Evolutionary conservation across 768 basidiomycete genomes (phyloP).

Genomic region (Rhodotorula sphaerocarpa): DNA sequence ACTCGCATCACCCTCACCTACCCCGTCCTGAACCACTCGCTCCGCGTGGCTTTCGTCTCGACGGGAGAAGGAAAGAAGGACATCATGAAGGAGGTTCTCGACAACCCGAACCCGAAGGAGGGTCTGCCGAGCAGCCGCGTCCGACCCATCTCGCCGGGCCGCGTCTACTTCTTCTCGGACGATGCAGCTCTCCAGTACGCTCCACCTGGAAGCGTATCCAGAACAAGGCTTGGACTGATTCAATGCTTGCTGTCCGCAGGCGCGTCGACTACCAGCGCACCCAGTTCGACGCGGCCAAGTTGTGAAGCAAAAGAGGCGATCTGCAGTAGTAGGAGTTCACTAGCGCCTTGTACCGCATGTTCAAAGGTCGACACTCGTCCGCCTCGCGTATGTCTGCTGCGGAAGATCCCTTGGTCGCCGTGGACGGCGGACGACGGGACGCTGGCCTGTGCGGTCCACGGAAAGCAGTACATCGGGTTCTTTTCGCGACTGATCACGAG

Average conservation of each 20-base stretch:
- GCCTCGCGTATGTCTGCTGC: no score
- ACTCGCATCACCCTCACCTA: slow-evolving; percentile 85
- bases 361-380: no score
- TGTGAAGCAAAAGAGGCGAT: background rate
- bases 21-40: slow-evolving; percentile 82
- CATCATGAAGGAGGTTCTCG: slow-evolving; percentile 62
- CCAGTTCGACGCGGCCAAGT: slow-evolving; percentile 20
- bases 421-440: no score
- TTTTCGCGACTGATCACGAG: no score
- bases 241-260: background rate
- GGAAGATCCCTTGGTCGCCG: no score
- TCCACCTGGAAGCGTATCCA: no score
- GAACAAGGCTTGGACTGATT: background rate
- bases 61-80: slow-evolving; percentile 74
- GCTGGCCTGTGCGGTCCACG: no score
- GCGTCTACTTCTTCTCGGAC: slow-evolving; percentile 91
- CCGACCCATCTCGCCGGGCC: slow-evolving; percentile 66
- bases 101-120: slow-evolving; percentile 64
- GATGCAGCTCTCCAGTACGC: slow-evolving; percentile 57
- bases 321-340: no score
- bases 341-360: no score
- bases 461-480: no score
- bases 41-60: slow-evolving; percentile 80
- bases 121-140: slow-evolving; percentile 78
- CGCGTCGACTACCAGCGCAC: slow-evolving; percentile 26